A percentile compares a stretch with the other conserved stretches of the same genome.
Evolutionary conservation across 192 early-diverging fungal species (phyloP).

Genomic region (Podochytrium sp.): DNA sequence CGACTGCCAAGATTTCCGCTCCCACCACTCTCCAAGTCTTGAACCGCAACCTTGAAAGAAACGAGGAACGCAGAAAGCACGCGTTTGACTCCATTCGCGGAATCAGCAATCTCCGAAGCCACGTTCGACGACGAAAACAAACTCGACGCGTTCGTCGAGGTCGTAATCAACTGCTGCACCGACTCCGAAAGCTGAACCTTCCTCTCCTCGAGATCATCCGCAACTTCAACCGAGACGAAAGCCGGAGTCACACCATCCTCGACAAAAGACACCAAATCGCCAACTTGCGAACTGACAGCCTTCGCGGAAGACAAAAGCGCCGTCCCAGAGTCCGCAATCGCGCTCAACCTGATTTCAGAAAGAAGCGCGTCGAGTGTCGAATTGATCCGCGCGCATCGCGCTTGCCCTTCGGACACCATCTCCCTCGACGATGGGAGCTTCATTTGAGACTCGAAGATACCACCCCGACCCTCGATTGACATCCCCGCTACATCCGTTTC

Average conservation of each 20-base stretch:
- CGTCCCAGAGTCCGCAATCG: constrained; percentile 19
- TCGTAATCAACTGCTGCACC: constrained; percentile 65
- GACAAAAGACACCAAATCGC: constrained; percentile 48
- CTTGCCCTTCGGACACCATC: too few relatives aligned
- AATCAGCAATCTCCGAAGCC: constrained; percentile 55
- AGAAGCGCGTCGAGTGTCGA: constrained; percentile 50
- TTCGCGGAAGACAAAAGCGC: constrained; percentile 41
- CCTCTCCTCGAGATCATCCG: constrained; percentile 61
- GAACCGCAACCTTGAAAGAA: constrained; percentile 59
- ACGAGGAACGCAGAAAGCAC: constrained; percentile 59
- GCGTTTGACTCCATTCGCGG: constrained; percentile 59
- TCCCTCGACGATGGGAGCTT: too few relatives aligned
- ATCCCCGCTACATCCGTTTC: too few relatives aligned
- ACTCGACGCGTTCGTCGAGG: constrained; percentile 57
- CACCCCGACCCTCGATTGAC: too few relatives aligned
- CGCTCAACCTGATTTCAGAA: constrained; percentile 41
- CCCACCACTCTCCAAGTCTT: constrained; percentile 60
- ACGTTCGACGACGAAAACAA: constrained; percentile 57
- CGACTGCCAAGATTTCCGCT: too few relatives aligned
- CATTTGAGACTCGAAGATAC: too few relatives aligned
- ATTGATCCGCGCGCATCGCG: too few relatives aligned
- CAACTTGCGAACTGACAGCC: constrained; percentile 54
- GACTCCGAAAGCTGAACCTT: constrained; percentile 69
- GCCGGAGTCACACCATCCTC: constrained; percentile 58
- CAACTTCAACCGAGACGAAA: constrained; percentile 41